Conservation (phyloP, 768 basidiomycete species). For the Boletus eberwhitei region DNA sequence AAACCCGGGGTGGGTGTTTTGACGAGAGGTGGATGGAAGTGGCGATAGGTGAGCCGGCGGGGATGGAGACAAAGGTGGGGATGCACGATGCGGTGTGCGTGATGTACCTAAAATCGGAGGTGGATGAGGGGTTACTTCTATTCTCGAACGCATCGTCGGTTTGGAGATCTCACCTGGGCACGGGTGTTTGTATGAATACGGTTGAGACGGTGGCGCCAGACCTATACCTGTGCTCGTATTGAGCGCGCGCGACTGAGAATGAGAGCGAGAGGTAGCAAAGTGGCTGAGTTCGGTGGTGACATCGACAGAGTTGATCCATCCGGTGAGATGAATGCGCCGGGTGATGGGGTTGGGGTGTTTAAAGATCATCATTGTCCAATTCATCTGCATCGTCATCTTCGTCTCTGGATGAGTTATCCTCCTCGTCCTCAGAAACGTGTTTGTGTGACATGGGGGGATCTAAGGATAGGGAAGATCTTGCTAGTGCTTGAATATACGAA, state of each 20-base stretch:
- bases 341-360: conserved; percentile 20
- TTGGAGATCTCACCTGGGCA: background rate
- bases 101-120: background rate
- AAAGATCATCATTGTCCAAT: conserved; percentile 12
- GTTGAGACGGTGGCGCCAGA: background rate
- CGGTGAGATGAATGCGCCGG: conserved; percentile 43
- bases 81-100: background rate
- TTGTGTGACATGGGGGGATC: conserved; percentile 1
- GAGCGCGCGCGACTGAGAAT: background rate
- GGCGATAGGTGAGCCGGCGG: background rate
- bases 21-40: background rate
- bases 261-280: conserved; percentile 39
- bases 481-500: conserved; percentile 23
- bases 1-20: background rate
- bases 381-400: background rate
- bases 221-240: background rate
- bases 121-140: background rate
- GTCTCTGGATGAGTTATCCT: background rate
- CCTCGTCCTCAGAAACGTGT: background rate
- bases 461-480: conserved; percentile 4
- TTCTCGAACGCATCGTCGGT: background rate
- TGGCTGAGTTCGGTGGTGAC: conserved; percentile 48
- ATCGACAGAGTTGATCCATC: conserved; percentile 55
- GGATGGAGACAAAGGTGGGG: too few species aligned
- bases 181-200: background rate